Conservation (phyloP, 768 basidiomycete genomes). For the Cystofilobasidium macerans region DNA sequence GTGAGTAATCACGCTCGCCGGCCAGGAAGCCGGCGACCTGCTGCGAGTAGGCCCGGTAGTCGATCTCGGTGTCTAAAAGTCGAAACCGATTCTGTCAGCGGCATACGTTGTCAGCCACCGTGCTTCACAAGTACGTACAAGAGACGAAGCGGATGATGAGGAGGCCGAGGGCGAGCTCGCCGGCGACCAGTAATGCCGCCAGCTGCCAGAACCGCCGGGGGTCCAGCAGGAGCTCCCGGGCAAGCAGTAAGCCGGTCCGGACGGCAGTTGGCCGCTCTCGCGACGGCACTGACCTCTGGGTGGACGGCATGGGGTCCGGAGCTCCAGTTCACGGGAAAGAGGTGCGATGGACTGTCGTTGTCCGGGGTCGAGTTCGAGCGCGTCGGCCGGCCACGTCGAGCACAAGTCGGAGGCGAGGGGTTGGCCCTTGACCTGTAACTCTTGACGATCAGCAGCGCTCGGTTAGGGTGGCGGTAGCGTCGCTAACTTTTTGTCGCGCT, state of each 20-base stretch:
- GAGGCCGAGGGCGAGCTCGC: conserved; percentile 65
- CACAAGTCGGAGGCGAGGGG: too few relatives aligned
- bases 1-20: conserved; percentile 71
- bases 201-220: conserved; percentile 34
- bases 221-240: conserved; percentile 3
- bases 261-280: too few relatives aligned
- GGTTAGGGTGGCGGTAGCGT: too few relatives aligned
- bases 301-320: neutral
- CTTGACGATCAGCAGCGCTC: too few relatives aligned
- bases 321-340: too few relatives aligned
- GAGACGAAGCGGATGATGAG: conserved; percentile 70
- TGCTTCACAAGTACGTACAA: conserved; percentile 48
- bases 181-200: conserved; percentile 54
- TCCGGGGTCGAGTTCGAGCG: too few relatives aligned
- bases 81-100: conserved; percentile 1
- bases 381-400: too few relatives aligned
- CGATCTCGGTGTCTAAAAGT: conserved; percentile 84
- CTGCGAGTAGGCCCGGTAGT: conserved; percentile 91
- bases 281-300: too few relatives aligned
- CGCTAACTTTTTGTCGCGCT: too few relatives aligned
- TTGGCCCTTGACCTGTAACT: too few relatives aligned
- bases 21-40: conserved; percentile 67
- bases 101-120: neutral
- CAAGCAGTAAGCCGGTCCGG: neutral
- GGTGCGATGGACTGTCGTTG: too few relatives aligned